A percentile compares a stretch with the other conserved stretches of the same genome.
These are phyloP conservation scores for Quercus phellos DNA, from an alignment of 331 rosid species.

Conservation along the genomic window DNA sequence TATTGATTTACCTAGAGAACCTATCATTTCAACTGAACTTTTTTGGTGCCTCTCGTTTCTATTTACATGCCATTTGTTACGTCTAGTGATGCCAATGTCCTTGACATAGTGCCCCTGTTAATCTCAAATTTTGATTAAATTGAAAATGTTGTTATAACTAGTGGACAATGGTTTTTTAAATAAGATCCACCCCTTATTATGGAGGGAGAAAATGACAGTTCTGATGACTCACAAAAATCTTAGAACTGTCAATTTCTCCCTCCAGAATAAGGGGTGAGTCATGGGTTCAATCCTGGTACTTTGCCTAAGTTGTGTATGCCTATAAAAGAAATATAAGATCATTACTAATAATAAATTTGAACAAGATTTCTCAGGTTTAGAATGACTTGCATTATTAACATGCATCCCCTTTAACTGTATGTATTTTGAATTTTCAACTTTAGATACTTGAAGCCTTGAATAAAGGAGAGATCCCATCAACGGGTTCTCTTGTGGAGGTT, in stretches of 20 bases:
- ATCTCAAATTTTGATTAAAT: neutral
- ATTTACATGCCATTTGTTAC: neutral
- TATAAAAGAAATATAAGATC: neutral
- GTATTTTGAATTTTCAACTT: constrained; percentile 16
- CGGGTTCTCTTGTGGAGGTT: constrained; percentile 94
- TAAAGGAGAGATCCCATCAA: constrained; percentile 98
- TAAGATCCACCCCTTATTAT: no score
- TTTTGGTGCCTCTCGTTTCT: no score
- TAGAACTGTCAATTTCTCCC: neutral
- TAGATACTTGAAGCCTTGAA: constrained; percentile 97
- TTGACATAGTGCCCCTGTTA: neutral
- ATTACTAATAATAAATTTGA: neutral
- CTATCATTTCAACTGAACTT: no score
- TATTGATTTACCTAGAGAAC: no score
- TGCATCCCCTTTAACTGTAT: constrained; percentile 8
- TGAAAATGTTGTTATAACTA: neutral
- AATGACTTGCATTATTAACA: constrained; percentile 2
- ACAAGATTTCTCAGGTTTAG: neutral
- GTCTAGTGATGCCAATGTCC: neutral
- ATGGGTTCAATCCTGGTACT: neutral
- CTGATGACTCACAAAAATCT: no score
- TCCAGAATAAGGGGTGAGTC: neutral
- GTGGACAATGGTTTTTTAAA: no score
- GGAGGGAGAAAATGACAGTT: no score
- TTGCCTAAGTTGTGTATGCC: neutral